A percentile compares a stretch with the other conserved stretches of the same genome.
Conservation (phyloP, 139 green algal species). For the Picochlorum sp. region DNA sequence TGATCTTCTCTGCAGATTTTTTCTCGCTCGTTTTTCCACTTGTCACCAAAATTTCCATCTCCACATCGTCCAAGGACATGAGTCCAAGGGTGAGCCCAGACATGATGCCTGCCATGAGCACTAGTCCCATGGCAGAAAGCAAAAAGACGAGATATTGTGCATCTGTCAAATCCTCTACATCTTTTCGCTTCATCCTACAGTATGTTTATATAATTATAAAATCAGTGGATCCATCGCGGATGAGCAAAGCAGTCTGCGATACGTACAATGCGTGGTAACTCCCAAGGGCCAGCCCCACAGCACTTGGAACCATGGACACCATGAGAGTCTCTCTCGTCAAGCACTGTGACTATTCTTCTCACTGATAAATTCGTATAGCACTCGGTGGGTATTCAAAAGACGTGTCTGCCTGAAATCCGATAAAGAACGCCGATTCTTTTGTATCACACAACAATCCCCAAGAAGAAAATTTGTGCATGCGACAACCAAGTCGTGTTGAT, state of each 20-base stretch:
- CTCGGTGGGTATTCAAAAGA: no score
- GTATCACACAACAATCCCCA: no score
- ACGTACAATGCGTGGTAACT: neutral
- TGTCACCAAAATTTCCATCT: slow-evolving; percentile 44
- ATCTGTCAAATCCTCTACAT: slow-evolving; percentile 3
- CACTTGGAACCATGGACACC: neutral
- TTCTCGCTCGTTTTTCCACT: slow-evolving; percentile 32
- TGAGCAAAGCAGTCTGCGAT: neutral
- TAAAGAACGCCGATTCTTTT: no score
- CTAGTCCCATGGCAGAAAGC: slow-evolving; percentile 18
- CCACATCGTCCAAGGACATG: slow-evolving; percentile 47
- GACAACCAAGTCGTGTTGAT: no score
- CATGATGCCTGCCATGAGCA: slow-evolving; percentile 54
- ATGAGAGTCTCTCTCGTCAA: no score
- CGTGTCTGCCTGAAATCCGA: no score
- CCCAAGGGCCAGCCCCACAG: neutral
- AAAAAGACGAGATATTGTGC: slow-evolving; percentile 18
- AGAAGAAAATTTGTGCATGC: no score
- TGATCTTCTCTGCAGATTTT: slow-evolving; percentile 25
- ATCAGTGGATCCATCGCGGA: neutral
- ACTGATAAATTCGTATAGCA: no score
- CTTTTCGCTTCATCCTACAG: neutral
- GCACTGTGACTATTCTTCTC: no score
- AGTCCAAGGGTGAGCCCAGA: slow-evolving; percentile 62
- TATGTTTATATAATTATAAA: neutral